These are phyloP conservation scores for Penicillium sp. DNA, from an alignment of 2,329 filamentous ascomycete genomes.

Conservation along the genomic window DNA sequence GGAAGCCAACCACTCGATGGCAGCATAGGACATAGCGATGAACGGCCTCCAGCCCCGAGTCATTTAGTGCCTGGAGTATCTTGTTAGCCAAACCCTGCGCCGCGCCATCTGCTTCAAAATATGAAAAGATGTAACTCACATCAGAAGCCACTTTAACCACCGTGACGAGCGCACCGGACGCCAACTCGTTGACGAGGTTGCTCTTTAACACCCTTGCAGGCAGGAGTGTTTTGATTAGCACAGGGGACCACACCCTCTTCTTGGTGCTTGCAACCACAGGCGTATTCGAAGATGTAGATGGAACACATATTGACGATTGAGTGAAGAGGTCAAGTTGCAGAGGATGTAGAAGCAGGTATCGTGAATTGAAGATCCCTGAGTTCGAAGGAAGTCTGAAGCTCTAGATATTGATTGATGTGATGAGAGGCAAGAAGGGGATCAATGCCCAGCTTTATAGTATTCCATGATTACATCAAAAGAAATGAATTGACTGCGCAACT, in stretches of 20 bases:
- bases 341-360: neutral
- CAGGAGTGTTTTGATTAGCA: slow-evolving; percentile 33
- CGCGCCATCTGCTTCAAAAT: neutral
- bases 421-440: slow-evolving; percentile 9
- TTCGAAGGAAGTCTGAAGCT: neutral
- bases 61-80: neutral
- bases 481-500: slow-evolving; percentile 19
- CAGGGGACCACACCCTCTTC: slow-evolving; percentile 39
- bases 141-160: neutral
- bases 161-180: slow-evolving; percentile 36
- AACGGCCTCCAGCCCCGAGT: neutral
- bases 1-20: neutral
- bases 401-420: slow-evolving; percentile 7
- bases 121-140: neutral
- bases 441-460: slow-evolving; percentile 21
- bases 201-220: slow-evolving; percentile 34
- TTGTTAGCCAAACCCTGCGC: slow-evolving; percentile 11
- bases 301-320: slow-evolving; percentile 35
- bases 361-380: neutral
- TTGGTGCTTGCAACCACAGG: slow-evolving; percentile 38
- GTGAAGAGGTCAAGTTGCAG: neutral
- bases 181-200: slow-evolving; percentile 34
- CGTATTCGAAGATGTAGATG: slow-evolving; percentile 39
- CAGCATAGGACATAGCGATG: neutral
- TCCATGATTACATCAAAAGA: slow-evolving; percentile 22